Evolutionary conservation across 73 alveolate genomes (phyloP).

Genomic region (Tetrahymena borealis): DNA sequence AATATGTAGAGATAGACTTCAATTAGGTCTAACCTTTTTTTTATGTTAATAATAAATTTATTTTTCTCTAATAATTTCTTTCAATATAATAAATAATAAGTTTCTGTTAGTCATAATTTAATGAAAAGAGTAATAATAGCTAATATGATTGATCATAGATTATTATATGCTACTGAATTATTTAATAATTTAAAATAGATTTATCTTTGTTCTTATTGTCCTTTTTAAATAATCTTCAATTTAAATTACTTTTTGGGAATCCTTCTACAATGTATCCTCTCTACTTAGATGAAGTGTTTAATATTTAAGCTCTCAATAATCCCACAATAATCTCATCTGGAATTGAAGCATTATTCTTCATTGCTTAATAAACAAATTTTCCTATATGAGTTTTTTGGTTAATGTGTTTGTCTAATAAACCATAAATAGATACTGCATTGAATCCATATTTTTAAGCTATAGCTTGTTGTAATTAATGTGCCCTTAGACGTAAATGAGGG

Average conservation of each 20-base stretch:
- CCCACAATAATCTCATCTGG: slow-evolving; percentile 33
- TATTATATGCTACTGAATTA: too few species aligned
- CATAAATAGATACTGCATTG: slow-evolving; percentile 4
- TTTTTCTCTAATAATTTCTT: too few species aligned
- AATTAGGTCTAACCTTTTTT: background rate
- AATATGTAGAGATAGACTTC: background rate
- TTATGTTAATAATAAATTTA: background rate
- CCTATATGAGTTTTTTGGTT: slow-evolving; percentile 22
- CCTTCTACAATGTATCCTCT: slow-evolving; percentile 45
- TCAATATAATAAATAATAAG: too few species aligned
- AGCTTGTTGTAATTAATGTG: background rate
- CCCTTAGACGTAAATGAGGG: slow-evolving; percentile 26
- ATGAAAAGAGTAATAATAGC: too few species aligned
- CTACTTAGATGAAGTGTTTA: slow-evolving; percentile 16
- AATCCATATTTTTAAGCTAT: slow-evolving; percentile 34
- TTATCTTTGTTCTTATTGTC: too few species aligned
- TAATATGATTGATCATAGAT: too few species aligned
- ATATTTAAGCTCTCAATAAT: slow-evolving; percentile 6
- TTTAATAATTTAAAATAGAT: too few species aligned
- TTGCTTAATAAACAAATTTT: background rate
- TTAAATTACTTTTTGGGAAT: slow-evolving; percentile 20
- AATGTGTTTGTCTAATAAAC: slow-evolving; percentile 1
- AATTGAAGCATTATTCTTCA: background rate
- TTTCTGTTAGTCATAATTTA: too few species aligned
- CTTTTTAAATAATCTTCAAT: slow-evolving; percentile 9